Evolutionary conservation across 306 rosid species (phyloP), one percentile per base, ranked within the genome.

Genomic region (Spatholobus suberectus): DNA sequence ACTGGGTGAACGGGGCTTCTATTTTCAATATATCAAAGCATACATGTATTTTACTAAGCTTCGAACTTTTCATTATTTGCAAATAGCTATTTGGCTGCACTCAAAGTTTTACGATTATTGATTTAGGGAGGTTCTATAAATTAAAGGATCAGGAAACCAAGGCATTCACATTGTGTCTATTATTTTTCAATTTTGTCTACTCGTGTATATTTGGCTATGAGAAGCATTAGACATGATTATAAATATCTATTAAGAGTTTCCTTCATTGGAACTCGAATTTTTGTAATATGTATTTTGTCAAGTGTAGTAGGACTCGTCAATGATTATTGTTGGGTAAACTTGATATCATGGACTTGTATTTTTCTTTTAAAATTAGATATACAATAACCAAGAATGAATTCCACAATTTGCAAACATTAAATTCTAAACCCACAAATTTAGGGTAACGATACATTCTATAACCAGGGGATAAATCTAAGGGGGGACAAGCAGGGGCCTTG

Each of bases 21-120:
- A 29, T 59, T 47, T 67, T 82, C 44, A 43, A 46, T 43, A 6
- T 71, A 83, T 70, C 62, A 58, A 20, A 67, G 73, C 34, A 43
- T 83, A n/a, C 29, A 37, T 37, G 32, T 75, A 21, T 61, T 69
- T 37, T 59, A 35, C 37, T 15, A 10, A 29, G 65, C 32, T 76
- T 76, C 76, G 78, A 47, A 70, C 21, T 41, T 75, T 3, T 41
- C 27, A 32, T 43, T 26, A 21, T 59, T 47, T 70, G 4, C 5
- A 66, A 57, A 34, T 35, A 34, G n/a, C 17, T 62, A 62, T 66
- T 76, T 77, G 61, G 21, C 44, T 58, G 73, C 38, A 77, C 77
- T 47, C 47, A 43, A 43, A 43, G 2, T n/a, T 18, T 18, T 66
- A 24, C 37, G 54, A 68, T 81, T 55, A 41, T 12, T 70, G 66